Conservation (phyloP, 176 grass and related monocot species). For the Tillandsia fasciculata region DNA sequence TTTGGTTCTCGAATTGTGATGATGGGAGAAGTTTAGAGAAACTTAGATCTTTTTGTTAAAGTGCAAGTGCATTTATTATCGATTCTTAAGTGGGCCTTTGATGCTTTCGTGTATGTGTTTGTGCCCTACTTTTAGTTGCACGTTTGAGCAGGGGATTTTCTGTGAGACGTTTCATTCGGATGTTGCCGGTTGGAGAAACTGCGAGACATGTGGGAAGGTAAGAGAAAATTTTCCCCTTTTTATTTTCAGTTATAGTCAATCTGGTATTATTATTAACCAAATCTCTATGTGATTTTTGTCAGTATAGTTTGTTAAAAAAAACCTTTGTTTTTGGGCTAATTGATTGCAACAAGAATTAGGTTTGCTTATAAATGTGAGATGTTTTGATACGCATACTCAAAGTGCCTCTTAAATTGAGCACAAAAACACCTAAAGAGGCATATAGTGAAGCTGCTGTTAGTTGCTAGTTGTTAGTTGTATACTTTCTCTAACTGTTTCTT, state of each 20-base stretch:
- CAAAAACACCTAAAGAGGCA: too few species aligned
- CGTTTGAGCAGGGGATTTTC: slow-evolving; percentile 86
- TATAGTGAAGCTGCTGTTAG: not conserved
- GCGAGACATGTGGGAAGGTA: slow-evolving; percentile 89
- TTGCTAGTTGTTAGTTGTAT: not conserved
- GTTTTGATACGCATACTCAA: too few species aligned
- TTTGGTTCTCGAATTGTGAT: not conserved
- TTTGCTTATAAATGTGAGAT: too few species aligned
- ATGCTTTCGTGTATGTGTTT: slow-evolving; percentile 23
- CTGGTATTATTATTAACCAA: not conserved
- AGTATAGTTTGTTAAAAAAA: not conserved
- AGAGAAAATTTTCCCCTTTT: not conserved
- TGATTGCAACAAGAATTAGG: too few species aligned
- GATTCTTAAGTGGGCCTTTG: not conserved
- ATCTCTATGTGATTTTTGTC: not conserved
- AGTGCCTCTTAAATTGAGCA: too few species aligned
- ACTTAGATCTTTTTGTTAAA: too few species aligned
- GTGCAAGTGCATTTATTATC: not conserved
- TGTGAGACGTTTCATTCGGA: slow-evolving; percentile 87
- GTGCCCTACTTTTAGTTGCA: slow-evolving; percentile 26
- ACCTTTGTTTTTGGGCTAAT: too few species aligned
- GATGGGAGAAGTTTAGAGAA: not conserved
- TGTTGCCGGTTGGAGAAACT: slow-evolving; percentile 88
- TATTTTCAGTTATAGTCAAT: not conserved
- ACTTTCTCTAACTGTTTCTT: not conserved